phyloP scores from a whole-genome alignment of 352 stramenopile species.

The Peronospora farinosa region DNA sequence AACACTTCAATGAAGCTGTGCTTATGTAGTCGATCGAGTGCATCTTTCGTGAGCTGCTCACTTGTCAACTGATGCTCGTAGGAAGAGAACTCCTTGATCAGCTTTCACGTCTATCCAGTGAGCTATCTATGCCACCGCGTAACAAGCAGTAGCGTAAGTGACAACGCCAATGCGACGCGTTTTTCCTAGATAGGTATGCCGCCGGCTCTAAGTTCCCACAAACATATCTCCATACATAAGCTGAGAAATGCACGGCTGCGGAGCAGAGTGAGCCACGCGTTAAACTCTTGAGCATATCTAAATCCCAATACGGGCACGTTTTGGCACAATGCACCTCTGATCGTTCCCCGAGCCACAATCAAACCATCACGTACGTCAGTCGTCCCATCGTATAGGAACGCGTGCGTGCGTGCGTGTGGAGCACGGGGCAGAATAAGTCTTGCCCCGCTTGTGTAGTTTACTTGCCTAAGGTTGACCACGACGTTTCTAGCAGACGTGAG shows the following conservation, averaged over 20 bases:
- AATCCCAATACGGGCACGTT: constrained; percentile 9
- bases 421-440: constrained; percentile 17
- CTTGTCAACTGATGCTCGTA: no score
- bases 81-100: no score
- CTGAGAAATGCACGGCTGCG: background rate
- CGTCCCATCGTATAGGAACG: constrained; percentile 34
- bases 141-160: no score
- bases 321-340: constrained; percentile 1
- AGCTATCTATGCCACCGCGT: no score
- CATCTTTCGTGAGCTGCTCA: no score
- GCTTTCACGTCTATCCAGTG: no score
- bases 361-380: constrained; percentile 35
- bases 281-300: constrained; percentile 10
- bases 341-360: constrained; percentile 28
- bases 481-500: constrained; percentile 8
- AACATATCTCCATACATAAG: background rate
- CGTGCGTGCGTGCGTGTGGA: constrained; percentile 24
- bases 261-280: constrained; percentile 1
- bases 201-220: background rate
- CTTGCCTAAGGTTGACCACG: constrained; percentile 3
- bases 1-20: no score
- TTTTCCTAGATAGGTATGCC: background rate
- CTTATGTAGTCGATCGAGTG: no score
- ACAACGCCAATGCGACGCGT: no score
- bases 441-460: constrained; percentile 3